Conservation (phyloP, 2,329 filamentous ascomycete genomes). For the Setomelanomma holmii region DNA sequence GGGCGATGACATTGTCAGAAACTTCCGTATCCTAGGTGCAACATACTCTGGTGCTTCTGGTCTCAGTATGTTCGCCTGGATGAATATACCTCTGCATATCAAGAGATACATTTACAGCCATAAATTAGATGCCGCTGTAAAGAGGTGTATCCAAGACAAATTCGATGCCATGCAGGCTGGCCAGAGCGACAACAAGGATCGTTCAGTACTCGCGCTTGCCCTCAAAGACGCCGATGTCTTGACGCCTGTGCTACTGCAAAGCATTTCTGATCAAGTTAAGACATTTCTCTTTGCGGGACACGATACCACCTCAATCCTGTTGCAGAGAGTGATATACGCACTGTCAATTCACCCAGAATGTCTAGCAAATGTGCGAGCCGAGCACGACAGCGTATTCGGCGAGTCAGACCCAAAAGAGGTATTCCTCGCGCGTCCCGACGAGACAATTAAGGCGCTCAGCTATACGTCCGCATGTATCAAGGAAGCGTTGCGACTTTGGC, state of each 20-base stretch:
- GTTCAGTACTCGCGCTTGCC: constrained; percentile 45
- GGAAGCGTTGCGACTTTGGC: constrained; percentile 62
- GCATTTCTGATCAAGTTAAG: constrained; percentile 50
- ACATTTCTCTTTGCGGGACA: constrained; percentile 57
- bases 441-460: constrained; percentile 58
- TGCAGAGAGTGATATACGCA: constrained; percentile 42
- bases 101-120: constrained; percentile 27
- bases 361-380: constrained; percentile 49
- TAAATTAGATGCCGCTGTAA: constrained; percentile 35
- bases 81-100: constrained; percentile 28
- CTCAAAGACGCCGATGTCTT: constrained; percentile 39
- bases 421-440: constrained; percentile 53
- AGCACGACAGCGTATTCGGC: constrained; percentile 63
- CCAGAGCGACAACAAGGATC: constrained; percentile 29
- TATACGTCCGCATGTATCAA: constrained; percentile 63
- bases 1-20: constrained; percentile 32
- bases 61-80: constrained; percentile 22
- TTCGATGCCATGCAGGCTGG: constrained; percentile 32
- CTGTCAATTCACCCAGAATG: constrained; percentile 40
- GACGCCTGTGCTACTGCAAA: constrained; percentile 45
- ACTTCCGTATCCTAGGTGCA: constrained; percentile 27
- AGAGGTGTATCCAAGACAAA: constrained; percentile 33
- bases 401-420: constrained; percentile 48
- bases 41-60: constrained; percentile 30
- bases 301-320: constrained; percentile 52